phyloP scores from a whole-genome alignment of 106 monocot species.

The Vanilla planifolia region DNA sequence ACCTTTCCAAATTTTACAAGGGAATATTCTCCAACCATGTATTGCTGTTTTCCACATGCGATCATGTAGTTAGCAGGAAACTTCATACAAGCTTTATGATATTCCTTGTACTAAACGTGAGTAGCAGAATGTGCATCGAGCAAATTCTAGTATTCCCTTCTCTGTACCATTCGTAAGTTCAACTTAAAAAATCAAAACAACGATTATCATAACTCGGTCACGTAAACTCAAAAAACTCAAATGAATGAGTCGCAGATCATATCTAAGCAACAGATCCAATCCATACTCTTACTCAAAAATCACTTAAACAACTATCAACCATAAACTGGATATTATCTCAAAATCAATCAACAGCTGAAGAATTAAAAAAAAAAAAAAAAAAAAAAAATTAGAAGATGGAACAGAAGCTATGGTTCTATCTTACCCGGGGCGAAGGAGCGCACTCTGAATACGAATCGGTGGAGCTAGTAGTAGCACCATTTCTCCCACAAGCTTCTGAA shows the following conservation, averaged over 20 bases:
- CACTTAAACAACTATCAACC: no score
- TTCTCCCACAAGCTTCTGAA: constrained; percentile 3
- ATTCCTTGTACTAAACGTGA: no score
- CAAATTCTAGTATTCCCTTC: no score
- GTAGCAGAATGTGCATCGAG: no score
- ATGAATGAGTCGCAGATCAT: background rate
- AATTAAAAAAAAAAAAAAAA: background rate
- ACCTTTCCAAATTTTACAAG: no score
- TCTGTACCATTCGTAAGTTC: no score
- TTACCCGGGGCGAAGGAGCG: background rate
- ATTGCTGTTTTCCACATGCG: no score
- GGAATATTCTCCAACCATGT: no score
- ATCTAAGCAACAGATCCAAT: background rate
- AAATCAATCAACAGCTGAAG: background rate
- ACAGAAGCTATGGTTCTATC: background rate
- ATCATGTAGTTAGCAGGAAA: no score
- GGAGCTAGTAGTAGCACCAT: background rate
- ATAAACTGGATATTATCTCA: background rate
- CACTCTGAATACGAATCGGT: background rate
- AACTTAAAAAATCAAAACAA: no score
- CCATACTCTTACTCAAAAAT: background rate
- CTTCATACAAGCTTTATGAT: no score
- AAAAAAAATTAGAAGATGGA: background rate
- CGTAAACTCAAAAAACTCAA: background rate
- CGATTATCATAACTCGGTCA: background rate